Base-by-base conservation (phyloP, 2,329 filamentous ascomycete genomes). In the Ceratocystis variospora region DNA sequence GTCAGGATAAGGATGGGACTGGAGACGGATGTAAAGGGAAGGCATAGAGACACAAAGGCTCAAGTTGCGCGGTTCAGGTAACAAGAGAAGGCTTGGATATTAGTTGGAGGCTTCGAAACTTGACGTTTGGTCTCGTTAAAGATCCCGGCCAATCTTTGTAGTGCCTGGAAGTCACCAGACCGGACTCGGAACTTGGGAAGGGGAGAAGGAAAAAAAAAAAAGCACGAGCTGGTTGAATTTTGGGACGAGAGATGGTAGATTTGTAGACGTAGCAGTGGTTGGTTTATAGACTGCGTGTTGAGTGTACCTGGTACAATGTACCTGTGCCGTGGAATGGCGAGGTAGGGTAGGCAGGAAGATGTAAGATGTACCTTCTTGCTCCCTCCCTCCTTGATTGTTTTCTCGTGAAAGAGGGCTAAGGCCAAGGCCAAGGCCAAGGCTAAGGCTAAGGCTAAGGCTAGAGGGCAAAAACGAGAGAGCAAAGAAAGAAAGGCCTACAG, bases 291-390 rank as follows among this genome's bases (percentile, higher is more conserved):
- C 10, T 62, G 17, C 48, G 33, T 62, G 37, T 19, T 62, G 10
- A 5, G 19, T 31, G 25, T 46, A 62, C 22, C 2, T 57, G 15
- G 25, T 22, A 15, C 25, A 17, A 15, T 57, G 53, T 57, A 6
- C 12, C 19, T 62, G 61, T 46, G 41, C 61, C 61, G 44, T 41
- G 61, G 61, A 62, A 62, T 62, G 61, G 37, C 46, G 22, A 44
- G 41, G 37, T 28, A 62, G 19, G 37, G 37, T 62, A 17, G 61
- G 19, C 61, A 28, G 22, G 15, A 22, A 33, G 53, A 17, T 33
- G 22, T n/a, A 33, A 25, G 31, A 31, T 57, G 28, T n/a, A 57
- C 53, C 53, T n/a, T 62, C 25, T 17, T 61, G 19, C 15, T 44
- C 33, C 37, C 31, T 61, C 33, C n/a, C 33, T 61, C 37, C 41